These are phyloP conservation scores for Paramecium pentaurelia DNA, from an alignment of 73 alveolate species.

Conservation along the genomic window DNA sequence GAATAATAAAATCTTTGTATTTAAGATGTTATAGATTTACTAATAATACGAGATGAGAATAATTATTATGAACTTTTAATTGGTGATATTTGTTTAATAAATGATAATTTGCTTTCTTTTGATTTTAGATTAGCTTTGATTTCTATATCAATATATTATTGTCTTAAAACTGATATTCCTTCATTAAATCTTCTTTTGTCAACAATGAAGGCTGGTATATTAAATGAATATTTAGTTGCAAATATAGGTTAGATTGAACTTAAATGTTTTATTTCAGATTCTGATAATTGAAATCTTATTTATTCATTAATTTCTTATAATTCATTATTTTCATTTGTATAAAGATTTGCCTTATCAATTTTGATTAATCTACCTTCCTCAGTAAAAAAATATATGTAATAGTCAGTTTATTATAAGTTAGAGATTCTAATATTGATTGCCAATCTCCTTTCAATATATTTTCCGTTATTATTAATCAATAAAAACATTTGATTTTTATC, in stretches of 20 bases:
- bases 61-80: not conserved
- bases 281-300: not conserved
- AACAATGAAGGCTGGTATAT: not conserved
- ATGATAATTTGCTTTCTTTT: not conserved
- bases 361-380: not conserved
- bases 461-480: not conserved
- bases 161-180: not conserved
- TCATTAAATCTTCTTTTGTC: not conserved
- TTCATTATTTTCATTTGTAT: not conserved
- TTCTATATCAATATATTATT: not conserved
- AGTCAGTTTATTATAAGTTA: not conserved
- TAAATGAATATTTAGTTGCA: not conserved
- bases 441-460: not conserved
- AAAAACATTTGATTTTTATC: not conserved
- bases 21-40: not conserved
- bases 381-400: not conserved
- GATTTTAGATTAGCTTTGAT: not conserved
- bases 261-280: not conserved
- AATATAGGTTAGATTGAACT: not conserved
- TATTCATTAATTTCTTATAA: not conserved
- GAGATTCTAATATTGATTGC: not conserved
- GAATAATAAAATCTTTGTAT: not conserved
- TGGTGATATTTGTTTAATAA: not conserved
- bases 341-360: constrained; percentile 15
- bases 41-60: not conserved